Percentiles rank a stretch among this genome's conserved stretches.
These are phyloP conservation scores for Hansfordia pulvinata DNA, from an alignment of 2,329 filamentous ascomycete species.

Conservation along the genomic window DNA sequence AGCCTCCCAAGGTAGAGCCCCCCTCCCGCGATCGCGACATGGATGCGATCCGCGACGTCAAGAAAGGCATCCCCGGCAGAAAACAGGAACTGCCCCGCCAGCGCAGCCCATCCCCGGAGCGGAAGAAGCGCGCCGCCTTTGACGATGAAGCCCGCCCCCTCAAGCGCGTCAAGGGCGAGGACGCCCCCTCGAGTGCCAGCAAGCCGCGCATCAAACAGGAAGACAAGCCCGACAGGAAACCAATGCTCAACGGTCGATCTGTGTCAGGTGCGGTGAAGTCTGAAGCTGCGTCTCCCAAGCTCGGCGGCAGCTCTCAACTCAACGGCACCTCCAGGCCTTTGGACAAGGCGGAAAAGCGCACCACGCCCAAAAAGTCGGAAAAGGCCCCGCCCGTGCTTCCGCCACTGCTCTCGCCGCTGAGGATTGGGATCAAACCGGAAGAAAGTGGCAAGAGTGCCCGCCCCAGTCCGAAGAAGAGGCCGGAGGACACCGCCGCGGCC, in stretches of 20 bases:
- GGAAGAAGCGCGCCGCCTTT: slow-evolving; percentile 32
- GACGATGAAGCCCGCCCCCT: slow-evolving; percentile 27
- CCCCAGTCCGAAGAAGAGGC: slow-evolving; percentile 20
- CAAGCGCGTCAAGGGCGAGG: slow-evolving; percentile 32
- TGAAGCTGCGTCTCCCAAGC: slow-evolving; percentile 20
- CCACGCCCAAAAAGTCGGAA: slow-evolving; percentile 24
- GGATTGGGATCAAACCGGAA: too few species aligned
- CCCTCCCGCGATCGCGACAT: slow-evolving; percentile 10
- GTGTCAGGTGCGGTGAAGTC: slow-evolving; percentile 7
- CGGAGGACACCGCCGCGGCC: slow-evolving; percentile 11
- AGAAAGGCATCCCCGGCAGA: slow-evolving; percentile 8
- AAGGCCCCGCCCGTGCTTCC: too few species aligned
- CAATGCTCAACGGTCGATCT: slow-evolving; percentile 12
- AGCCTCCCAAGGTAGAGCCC: slow-evolving; percentile 11
- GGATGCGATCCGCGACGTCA: slow-evolving; percentile 10
- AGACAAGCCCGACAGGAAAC: too few species aligned
- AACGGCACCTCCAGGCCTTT: too few species aligned
- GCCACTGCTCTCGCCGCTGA: slow-evolving; percentile 38
- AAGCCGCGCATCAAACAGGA: slow-evolving; percentile 10
- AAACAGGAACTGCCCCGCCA: slow-evolving; percentile 16
- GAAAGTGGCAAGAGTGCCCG: too few species aligned
- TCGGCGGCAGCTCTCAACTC: too few species aligned
- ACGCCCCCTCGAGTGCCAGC: slow-evolving; percentile 8
- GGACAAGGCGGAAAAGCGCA: slow-evolving; percentile 17
- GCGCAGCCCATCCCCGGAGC: slow-evolving; percentile 26